A percentile compares a stretch with the other conserved stretches of the same genome.
These are phyloP conservation scores for Poterioochromonas sp. DNA, from an alignment of 352 stramenopile species.

Conservation along the genomic window DNA sequence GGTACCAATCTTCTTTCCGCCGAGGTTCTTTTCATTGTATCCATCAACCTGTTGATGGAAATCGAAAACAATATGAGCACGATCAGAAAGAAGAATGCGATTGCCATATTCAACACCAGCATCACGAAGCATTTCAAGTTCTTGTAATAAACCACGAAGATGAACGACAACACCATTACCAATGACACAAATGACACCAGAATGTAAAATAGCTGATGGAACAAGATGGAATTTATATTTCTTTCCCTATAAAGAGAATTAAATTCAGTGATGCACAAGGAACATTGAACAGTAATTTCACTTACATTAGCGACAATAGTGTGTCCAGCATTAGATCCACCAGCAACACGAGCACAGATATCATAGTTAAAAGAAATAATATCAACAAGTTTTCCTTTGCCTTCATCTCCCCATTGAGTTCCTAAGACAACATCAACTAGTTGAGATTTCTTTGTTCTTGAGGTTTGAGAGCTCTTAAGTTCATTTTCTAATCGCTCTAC, in stretches of 20 bases:
- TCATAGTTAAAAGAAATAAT: constrained; percentile 85
- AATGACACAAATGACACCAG: constrained; percentile 79
- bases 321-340: constrained; percentile 95
- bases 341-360: constrained; percentile 88
- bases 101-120: constrained; percentile 79
- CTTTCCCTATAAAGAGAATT: constrained; percentile 52
- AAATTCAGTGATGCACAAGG: background rate
- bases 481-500: no score
- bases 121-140: constrained; percentile 68
- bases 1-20: constrained; percentile 95
- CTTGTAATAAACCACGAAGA: constrained; percentile 85
- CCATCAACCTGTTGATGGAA: constrained; percentile 90
- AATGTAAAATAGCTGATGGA: constrained; percentile 92
- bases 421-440: constrained; percentile 90
- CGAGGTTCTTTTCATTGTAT: constrained; percentile 50
- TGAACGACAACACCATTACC: constrained; percentile 97
- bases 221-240: constrained; percentile 99
- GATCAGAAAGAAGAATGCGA: constrained; percentile 90
- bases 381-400: constrained; percentile 97
- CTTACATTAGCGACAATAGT: constrained; percentile 89
- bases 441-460: no score
- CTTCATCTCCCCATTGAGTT: constrained; percentile 96
- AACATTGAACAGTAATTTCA: background rate
- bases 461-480: no score
- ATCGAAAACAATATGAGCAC: constrained; percentile 96